Evolutionary conservation across 2,329 filamentous ascomycete species (phyloP).

Genomic region (Microascus cirrosus): DNA sequence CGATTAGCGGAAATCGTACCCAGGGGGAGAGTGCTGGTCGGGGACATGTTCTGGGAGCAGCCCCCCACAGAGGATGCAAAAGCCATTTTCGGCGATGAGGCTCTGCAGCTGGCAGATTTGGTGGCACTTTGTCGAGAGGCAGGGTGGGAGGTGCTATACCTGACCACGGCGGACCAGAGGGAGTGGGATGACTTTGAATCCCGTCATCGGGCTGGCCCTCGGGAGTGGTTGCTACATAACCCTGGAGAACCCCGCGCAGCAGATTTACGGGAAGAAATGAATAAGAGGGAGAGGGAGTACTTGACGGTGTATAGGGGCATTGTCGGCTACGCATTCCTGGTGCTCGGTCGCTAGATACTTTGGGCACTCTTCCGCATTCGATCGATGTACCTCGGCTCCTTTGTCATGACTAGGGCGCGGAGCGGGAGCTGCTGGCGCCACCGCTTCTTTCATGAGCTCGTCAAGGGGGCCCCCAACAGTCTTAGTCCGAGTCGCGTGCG

Average conservation of each 20-base stretch:
- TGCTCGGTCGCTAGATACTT: conserved; percentile 6
- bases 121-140: conserved; percentile 5
- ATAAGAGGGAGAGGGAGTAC: conserved; percentile 5
- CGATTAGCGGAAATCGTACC: conserved; percentile 6
- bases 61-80: conserved; percentile 2
- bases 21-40: conserved; percentile 7
- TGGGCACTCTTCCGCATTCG: no score
- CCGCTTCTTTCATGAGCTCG: no score
- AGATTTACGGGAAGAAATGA: conserved; percentile 1
- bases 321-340: conserved; percentile 6
- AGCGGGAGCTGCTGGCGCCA: no score
- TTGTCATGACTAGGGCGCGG: no score
- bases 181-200: conserved; percentile 10
- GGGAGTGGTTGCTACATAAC: conserved; percentile 7
- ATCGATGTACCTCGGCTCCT: no score
- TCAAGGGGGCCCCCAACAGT: no score
- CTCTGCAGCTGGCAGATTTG: conserved; percentile 2
- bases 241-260: neutral
- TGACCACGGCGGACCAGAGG: conserved; percentile 7
- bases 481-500: no score
- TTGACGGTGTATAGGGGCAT: conserved; percentile 4
- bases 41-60: conserved; percentile 9
- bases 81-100: conserved; percentile 5
- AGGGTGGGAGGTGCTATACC: conserved; percentile 8
- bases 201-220: conserved; percentile 4